Evolutionary conservation across 768 basidiomycete genomes (phyloP).

Genomic region (Ramaria sp.): DNA sequence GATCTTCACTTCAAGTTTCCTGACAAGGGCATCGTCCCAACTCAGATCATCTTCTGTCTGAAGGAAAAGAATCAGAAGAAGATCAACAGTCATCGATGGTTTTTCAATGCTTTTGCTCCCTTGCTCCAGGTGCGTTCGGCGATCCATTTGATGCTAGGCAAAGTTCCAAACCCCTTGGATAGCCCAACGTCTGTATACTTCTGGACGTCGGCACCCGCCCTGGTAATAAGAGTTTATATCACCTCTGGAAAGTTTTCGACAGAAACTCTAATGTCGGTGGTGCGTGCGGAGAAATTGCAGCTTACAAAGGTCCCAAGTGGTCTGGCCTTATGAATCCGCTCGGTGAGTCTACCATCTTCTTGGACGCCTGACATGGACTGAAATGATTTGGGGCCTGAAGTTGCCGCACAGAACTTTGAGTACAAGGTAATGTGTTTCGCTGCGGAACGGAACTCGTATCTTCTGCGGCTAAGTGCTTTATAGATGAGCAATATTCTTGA

Average conservation of each 20-base stretch:
- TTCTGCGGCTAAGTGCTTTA: neutral
- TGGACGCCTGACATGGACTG: neutral
- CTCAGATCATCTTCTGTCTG: slow-evolving; percentile 86
- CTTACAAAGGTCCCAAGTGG: slow-evolving; percentile 88
- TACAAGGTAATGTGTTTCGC: slow-evolving; percentile 43
- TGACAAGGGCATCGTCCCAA: slow-evolving; percentile 88
- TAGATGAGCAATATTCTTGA: slow-evolving; percentile 79
- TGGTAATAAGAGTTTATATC: slow-evolving; percentile 79
- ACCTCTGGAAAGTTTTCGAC: slow-evolving; percentile 93
- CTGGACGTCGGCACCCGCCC: slow-evolving; percentile 93
- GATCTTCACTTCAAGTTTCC: slow-evolving; percentile 79
- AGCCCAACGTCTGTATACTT: slow-evolving; percentile 88
- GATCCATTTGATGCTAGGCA: neutral
- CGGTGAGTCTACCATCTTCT: slow-evolving; percentile 31
- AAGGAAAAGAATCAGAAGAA: slow-evolving; percentile 96
- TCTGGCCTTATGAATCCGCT: slow-evolving; percentile 72
- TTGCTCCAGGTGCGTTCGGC: slow-evolving; percentile 55
- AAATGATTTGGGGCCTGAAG: slow-evolving; percentile 22
- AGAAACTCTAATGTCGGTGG: slow-evolving; percentile 88
- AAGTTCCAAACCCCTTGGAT: slow-evolving; percentile 11
- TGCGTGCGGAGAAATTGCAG: slow-evolving; percentile 94
- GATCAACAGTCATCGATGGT: slow-evolving; percentile 95
- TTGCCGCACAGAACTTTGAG: slow-evolving; percentile 93
- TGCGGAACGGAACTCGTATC: neutral
- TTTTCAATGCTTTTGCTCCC: slow-evolving; percentile 87